Evolutionary conservation across 2,329 filamentous ascomycete species (phyloP).

Genomic region (Beauveria asiatica): DNA sequence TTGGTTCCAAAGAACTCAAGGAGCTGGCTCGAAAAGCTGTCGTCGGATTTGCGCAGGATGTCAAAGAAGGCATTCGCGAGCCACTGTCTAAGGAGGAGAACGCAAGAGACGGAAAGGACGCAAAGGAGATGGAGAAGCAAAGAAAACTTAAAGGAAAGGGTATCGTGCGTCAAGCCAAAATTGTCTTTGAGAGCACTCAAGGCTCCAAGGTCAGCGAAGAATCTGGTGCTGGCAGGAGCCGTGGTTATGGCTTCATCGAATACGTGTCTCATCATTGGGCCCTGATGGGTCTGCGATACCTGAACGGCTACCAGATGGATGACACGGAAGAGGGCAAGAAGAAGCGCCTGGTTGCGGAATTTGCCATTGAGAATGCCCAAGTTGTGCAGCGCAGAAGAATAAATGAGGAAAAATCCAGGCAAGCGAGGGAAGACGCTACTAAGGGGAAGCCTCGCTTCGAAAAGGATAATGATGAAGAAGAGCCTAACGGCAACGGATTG

Average conservation of each 20-base stretch:
- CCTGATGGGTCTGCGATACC: conserved; percentile 86
- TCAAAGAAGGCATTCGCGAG: conserved; percentile 66
- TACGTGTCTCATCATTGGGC: conserved; percentile 91
- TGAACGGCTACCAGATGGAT: conserved; percentile 67
- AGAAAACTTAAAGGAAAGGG: conserved; percentile 75
- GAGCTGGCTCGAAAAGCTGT: conserved; percentile 84
- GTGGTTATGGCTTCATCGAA: conserved; percentile 96
- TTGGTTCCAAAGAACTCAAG: conserved; percentile 83
- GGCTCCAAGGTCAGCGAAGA: conserved; percentile 76
- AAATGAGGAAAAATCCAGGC: conserved; percentile 27
- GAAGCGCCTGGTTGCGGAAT: conserved; percentile 87
- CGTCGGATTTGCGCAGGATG: conserved; percentile 87
- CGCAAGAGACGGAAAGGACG: conserved; percentile 67
- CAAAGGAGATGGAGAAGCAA: conserved; percentile 69
- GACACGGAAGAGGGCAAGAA: conserved; percentile 60
- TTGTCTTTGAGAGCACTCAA: conserved; percentile 82
- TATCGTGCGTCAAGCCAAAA: conserved; percentile 87
- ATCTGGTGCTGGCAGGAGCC: conserved; percentile 69
- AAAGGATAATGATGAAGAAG: conserved; percentile 27
- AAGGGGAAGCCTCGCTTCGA: conserved; percentile 3
- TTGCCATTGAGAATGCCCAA: conserved; percentile 95
- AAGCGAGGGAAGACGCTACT: conserved; percentile 13
- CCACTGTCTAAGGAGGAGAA: conserved; percentile 87
- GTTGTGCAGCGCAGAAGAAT: conserved; percentile 68
- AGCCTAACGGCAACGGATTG: conserved; percentile 2